These are phyloP conservation scores for Acacia pycnantha DNA, from an alignment of 331 rosid species.

Conservation along the genomic window DNA sequence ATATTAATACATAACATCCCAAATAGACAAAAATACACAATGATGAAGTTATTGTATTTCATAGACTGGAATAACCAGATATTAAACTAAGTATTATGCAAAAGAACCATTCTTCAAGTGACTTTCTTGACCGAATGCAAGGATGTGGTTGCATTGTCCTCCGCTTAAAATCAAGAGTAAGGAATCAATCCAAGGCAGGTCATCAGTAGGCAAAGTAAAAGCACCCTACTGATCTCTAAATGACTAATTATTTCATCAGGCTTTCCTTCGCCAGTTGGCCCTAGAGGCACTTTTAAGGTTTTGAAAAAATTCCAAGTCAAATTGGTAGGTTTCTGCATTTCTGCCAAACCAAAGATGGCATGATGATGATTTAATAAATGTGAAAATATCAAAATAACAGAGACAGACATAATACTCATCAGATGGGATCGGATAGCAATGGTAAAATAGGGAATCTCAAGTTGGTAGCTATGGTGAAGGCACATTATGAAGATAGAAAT, in stretches of 20 bases:
- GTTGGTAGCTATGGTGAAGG: neutral
- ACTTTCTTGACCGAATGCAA: neutral
- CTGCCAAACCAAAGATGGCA: neutral
- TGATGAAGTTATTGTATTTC: neutral
- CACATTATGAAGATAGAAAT: neutral
- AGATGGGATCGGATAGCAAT: neutral
- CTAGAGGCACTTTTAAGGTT: neutral
- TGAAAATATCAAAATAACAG: neutral
- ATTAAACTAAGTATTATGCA: neutral
- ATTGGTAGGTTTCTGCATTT: neutral
- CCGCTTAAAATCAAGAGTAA: neutral
- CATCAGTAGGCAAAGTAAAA: neutral
- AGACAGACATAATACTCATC: neutral
- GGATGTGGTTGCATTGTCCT: neutral
- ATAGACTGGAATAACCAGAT: neutral
- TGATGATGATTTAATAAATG: neutral
- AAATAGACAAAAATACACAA: neutral
- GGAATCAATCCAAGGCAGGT: neutral
- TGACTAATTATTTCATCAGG: neutral
- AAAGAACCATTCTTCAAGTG: neutral
- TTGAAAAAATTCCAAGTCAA: neutral
- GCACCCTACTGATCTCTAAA: neutral
- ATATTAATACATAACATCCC: neutral
- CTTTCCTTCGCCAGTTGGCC: neutral
- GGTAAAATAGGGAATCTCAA: neutral